Evolutionary conservation across 352 stramenopile genomes (phyloP).

Genomic region (Pythium pectinolyticum): DNA sequence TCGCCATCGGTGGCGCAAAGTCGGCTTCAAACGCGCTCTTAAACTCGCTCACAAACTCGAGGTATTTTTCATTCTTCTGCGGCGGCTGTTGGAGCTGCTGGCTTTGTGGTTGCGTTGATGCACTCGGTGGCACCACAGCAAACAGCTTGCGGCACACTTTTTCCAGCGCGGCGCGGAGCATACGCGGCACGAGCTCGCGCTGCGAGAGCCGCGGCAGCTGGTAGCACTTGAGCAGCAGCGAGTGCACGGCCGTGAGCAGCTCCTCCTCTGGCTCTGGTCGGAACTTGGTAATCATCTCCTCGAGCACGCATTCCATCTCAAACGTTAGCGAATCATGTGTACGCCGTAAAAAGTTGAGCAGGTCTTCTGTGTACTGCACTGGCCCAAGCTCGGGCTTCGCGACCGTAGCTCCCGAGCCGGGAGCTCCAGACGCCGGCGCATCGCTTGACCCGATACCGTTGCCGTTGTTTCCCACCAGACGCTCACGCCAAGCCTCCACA

Average conservation of each 20-base stretch:
- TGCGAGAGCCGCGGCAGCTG: constrained; percentile 81
- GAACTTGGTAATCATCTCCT: constrained; percentile 98
- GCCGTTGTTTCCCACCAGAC: constrained; percentile 11
- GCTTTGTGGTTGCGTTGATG: background rate
- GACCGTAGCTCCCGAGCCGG: background rate
- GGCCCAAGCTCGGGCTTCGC: constrained; percentile 74
- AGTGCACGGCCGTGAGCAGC: constrained; percentile 94
- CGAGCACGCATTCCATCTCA: constrained; percentile 97
- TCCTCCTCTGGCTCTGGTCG: constrained; percentile 97
- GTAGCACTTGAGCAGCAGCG: constrained; percentile 94
- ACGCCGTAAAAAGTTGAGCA: constrained; percentile 95
- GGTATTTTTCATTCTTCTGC: constrained; percentile 88
- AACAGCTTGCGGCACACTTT: constrained; percentile 94
- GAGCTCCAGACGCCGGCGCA: background rate
- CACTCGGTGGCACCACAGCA: too few species aligned
- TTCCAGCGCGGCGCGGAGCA: constrained; percentile 88
- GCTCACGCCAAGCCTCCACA: constrained; percentile 67
- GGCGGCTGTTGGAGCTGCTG: constrained; percentile 48
- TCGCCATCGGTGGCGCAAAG: constrained; percentile 53
- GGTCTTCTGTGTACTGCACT: constrained; percentile 89
- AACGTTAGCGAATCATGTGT: constrained; percentile 87
- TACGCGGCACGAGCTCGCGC: constrained; percentile 81
- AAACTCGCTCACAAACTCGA: constrained; percentile 87
- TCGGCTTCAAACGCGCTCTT: constrained; percentile 85
- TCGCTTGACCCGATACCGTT: constrained; percentile 3